Base-by-base conservation (phyloP, 805 yeast genomes). In the Candida broadrunensis region DNA sequence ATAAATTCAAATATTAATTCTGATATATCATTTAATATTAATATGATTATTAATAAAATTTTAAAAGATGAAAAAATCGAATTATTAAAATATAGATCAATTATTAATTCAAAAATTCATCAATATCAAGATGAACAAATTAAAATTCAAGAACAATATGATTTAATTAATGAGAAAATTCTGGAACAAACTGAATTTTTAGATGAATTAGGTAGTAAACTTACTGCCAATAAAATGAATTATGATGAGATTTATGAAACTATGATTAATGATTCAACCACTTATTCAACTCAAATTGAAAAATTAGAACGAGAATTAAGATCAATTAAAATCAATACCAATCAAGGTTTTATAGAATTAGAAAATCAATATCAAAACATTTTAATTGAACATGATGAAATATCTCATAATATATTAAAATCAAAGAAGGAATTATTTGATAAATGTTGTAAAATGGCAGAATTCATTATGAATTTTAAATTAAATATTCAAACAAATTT, bases 261-360 rank as follows among this genome's bases (percentile, higher is more conserved):
- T 33, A 72, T 76, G 78, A 63, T 71, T 33, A 65, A 77, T 48
- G 80, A 80, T 47, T 63, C 74, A 20, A 67, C 74, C 27, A 62
- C 77, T 30, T 75, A 79, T 42, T 74, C 77, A 39, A 75, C 81
- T n/a, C 85, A 84, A 54, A 73, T 81, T 38, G 90, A 83, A 56
- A 74, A 75, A 53, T 58, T 80, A 39, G 85, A 81, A 46, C 69
- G 77, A 27, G 85, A 81, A 42, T 58, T 83, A 36, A 74, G 74
- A 37, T 51, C 67, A 11, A 66, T 77, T 56, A 72, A 75, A 43
- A 65, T 69, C 16, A 64, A 67, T 30, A 68, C 77, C 12, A 72
- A 75, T 43, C 78, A 76, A 43, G 78, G 75, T 35, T 58, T 73
- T 38, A 60, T 75, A 5, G 76, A 75, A 47, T 60, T 79, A 35